These are phyloP conservation scores for Mediolabrus comicus DNA, from an alignment of 108 stramenopile species.

Conservation along the genomic window DNA sequence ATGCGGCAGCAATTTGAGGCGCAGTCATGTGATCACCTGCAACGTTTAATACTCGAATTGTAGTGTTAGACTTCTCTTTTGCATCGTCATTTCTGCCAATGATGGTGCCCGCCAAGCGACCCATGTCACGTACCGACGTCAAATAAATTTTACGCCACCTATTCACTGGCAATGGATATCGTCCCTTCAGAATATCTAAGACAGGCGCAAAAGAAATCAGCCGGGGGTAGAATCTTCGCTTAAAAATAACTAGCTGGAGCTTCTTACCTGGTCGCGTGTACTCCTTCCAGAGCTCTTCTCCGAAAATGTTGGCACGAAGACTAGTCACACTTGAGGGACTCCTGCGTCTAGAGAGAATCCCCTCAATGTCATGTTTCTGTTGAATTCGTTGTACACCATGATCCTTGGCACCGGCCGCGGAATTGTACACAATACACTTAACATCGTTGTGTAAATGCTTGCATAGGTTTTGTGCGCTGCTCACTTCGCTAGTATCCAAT, in stretches of 20 bases:
- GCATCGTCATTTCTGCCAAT: neutral
- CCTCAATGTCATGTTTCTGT: neutral
- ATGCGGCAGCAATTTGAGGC: slow-evolving; percentile 10
- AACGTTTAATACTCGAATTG: slow-evolving; percentile 10
- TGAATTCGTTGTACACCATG: slow-evolving; percentile 14
- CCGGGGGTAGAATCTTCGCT: no score
- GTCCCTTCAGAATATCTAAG: no score
- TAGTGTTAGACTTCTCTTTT: neutral
- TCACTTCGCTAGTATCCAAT: slow-evolving; percentile 10
- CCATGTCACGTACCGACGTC: slow-evolving; percentile 40
- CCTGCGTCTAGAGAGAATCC: neutral
- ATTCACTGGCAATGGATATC: no score
- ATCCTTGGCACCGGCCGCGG: slow-evolving; percentile 8
- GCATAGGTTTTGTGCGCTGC: slow-evolving; percentile 12
- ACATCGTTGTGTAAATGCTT: neutral
- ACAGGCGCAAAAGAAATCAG: no score
- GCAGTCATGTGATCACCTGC: slow-evolving; percentile 18
- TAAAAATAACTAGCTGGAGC: no score
- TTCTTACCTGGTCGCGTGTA: no score
- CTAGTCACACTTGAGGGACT: neutral
- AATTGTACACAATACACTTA: slow-evolving; percentile 13
- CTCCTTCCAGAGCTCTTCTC: no score
- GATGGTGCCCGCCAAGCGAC: slow-evolving; percentile 25
- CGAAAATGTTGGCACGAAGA: slow-evolving; percentile 16
- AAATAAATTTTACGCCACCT: slow-evolving; percentile 25